These are phyloP conservation scores for Sporothrix brunneoviolacea DNA, from an alignment of 2,329 filamentous ascomycete genomes.

Conservation along the genomic window DNA sequence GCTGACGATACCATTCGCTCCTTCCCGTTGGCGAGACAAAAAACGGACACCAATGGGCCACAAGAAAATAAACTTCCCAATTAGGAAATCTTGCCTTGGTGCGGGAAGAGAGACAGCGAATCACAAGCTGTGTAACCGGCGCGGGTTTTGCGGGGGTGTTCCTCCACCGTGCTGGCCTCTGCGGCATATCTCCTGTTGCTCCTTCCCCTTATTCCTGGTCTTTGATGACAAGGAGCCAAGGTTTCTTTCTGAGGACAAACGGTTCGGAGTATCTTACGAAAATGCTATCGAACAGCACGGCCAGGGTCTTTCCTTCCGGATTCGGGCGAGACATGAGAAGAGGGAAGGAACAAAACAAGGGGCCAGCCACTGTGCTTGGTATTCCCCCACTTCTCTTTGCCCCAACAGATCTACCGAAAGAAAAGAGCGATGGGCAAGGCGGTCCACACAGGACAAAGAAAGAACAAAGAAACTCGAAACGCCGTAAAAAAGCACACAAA, in stretches of 20 bases:
- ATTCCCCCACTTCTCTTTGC: too few species aligned
- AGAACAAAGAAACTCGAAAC: too few species aligned
- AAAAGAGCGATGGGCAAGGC: too few species aligned
- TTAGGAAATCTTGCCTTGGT: slow-evolving; percentile 6
- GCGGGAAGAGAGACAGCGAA: slow-evolving; percentile 1
- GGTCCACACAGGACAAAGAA: too few species aligned
- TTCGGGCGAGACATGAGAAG: neutral
- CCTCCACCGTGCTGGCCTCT: too few species aligned
- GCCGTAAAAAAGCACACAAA: neutral
- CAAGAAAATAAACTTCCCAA: slow-evolving; percentile 19
- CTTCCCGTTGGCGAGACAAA: neutral
- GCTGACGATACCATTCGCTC: slow-evolving; percentile 4
- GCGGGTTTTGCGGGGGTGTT: neutral
- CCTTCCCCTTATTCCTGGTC: too few species aligned
- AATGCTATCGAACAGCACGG: neutral
- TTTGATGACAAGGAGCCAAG: too few species aligned
- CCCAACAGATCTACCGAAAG: too few species aligned
- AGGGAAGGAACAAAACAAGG: neutral
- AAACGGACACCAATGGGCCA: neutral
- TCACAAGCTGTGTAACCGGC: slow-evolving; percentile 6
- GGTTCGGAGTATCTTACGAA: too few species aligned
- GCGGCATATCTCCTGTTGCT: neutral
- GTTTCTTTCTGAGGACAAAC: too few species aligned
- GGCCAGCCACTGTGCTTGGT: too few species aligned
- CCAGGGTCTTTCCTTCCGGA: neutral